A percentile compares a stretch with the other conserved stretches of the same genome.
Evolutionary conservation across 441 rosid species (phyloP).

Genomic region (Adansonia rubrostipa): DNA sequence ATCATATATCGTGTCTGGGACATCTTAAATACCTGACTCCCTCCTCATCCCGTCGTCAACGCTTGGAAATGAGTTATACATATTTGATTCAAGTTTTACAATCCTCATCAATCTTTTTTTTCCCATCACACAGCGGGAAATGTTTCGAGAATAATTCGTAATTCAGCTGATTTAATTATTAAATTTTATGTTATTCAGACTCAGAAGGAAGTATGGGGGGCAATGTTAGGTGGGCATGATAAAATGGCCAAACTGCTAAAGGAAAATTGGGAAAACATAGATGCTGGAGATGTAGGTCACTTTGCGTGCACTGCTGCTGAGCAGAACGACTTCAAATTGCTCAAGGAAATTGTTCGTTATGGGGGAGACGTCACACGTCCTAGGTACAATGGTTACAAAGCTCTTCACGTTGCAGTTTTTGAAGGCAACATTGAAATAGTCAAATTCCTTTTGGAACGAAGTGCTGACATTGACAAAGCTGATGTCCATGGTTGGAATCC

Average conservation of each 20-base stretch:
- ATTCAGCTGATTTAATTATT: too few relatives aligned
- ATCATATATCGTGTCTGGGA: too few relatives aligned
- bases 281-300: slow-evolving; percentile 56
- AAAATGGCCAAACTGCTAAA: slow-evolving; percentile 52
- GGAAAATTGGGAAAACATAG: slow-evolving; percentile 70
- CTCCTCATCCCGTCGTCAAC: too few relatives aligned
- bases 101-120: too few relatives aligned
- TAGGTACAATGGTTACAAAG: slow-evolving; percentile 53
- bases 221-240: slow-evolving; percentile 61
- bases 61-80: too few relatives aligned
- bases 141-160: too few relatives aligned
- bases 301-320: slow-evolving; percentile 63
- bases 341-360: slow-evolving; percentile 51
- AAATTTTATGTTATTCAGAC: too few relatives aligned
- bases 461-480: slow-evolving; percentile 73
- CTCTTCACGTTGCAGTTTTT: slow-evolving; percentile 76
- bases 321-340: slow-evolving; percentile 65
- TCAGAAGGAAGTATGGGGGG: too few relatives aligned
- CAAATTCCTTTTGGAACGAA: slow-evolving; percentile 69
- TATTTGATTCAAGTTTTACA: too few relatives aligned
- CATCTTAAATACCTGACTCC: too few relatives aligned
- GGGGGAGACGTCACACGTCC: slow-evolving; percentile 71
- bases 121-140: too few relatives aligned
- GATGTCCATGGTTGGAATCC: slow-evolving; percentile 84
- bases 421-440: slow-evolving; percentile 77